Conservation (phyloP, 31 red algal species). For the Porphyra umbilicalis region DNA sequence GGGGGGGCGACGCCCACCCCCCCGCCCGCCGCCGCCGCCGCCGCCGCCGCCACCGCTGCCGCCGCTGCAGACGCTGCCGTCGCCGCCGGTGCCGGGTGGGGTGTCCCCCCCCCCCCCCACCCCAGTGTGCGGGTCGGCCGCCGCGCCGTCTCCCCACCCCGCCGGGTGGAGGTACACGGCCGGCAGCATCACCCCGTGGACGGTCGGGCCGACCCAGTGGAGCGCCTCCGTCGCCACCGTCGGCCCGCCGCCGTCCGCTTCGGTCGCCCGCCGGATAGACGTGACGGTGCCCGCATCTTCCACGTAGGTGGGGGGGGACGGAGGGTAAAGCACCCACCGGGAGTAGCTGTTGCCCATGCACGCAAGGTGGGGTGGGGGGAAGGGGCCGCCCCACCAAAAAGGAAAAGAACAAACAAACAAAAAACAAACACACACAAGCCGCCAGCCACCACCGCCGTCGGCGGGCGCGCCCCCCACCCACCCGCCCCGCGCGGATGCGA, state of each 20-base stretch:
- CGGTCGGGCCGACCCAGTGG: not conserved
- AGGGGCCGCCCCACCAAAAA: too few species aligned
- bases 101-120: not conserved
- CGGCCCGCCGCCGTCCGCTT: not conserved
- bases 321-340: slow-evolving; percentile 55
- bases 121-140: too few species aligned
- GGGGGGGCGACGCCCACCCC: too few species aligned
- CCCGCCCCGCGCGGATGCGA: too few species aligned
- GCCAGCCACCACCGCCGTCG: too few species aligned
- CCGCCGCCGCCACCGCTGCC: too few species aligned
- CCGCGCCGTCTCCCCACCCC: not conserved
- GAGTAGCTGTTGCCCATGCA: slow-evolving; percentile 57
- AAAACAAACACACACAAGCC: too few species aligned
- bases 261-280: not conserved
- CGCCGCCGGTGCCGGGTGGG: too few species aligned
- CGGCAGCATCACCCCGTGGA: not conserved
- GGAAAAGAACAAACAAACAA: too few species aligned
- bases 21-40: not conserved
- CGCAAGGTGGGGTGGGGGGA: too few species aligned
- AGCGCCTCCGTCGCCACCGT: not conserved
- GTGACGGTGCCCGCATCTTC: slow-evolving; percentile 28
- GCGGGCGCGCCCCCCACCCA: too few species aligned
- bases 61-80: not conserved
- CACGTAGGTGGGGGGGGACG: slow-evolving; percentile 40
- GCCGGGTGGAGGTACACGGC: not conserved